Conservation (phyloP, 768 basidiomycete species). For the Tulasnella sp. region DNA sequence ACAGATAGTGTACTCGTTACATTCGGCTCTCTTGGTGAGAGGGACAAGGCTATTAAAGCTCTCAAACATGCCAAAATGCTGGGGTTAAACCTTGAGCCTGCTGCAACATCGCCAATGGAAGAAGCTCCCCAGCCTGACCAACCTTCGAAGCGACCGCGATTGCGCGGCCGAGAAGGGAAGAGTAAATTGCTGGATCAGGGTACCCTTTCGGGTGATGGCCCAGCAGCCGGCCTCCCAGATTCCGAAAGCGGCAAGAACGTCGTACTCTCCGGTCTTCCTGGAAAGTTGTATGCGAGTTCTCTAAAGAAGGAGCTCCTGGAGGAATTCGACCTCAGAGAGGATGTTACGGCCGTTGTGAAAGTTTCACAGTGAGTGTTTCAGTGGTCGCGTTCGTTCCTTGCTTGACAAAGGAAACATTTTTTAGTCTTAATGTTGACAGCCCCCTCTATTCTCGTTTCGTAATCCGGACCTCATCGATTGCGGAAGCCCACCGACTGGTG, state of each 20-base stretch:
- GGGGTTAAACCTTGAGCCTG: slow-evolving; percentile 41
- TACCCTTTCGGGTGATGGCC: slow-evolving; percentile 45
- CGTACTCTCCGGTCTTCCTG: slow-evolving; percentile 60
- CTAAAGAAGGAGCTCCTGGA: slow-evolving; percentile 36
- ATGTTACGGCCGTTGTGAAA: slow-evolving; percentile 10
- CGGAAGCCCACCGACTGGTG: slow-evolving; percentile 68
- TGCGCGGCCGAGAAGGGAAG: slow-evolving; percentile 46
- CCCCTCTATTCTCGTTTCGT: slow-evolving; percentile 36
- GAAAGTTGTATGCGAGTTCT: slow-evolving; percentile 40
- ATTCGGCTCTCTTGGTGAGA: slow-evolving; percentile 48
- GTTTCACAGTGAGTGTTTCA: neutral
- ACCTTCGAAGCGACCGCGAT: slow-evolving; percentile 28
- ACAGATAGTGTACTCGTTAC: slow-evolving; percentile 58
- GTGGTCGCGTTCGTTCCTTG: neutral
- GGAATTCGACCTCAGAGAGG: neutral
- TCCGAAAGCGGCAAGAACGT: slow-evolving; percentile 52
- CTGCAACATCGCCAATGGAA: slow-evolving; percentile 35
- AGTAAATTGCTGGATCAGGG: slow-evolving; percentile 42
- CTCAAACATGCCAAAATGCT: slow-evolving; percentile 46
- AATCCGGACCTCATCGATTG: slow-evolving; percentile 52
- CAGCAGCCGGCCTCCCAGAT: slow-evolving; percentile 48
- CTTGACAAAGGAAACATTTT: neutral
- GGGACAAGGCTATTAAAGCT: slow-evolving; percentile 43
- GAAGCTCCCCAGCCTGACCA: neutral
- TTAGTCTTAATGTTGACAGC: neutral